These are phyloP conservation scores for Abrus pulchellus DNA, from an alignment of 306 rosid species.

Conservation along the genomic window DNA sequence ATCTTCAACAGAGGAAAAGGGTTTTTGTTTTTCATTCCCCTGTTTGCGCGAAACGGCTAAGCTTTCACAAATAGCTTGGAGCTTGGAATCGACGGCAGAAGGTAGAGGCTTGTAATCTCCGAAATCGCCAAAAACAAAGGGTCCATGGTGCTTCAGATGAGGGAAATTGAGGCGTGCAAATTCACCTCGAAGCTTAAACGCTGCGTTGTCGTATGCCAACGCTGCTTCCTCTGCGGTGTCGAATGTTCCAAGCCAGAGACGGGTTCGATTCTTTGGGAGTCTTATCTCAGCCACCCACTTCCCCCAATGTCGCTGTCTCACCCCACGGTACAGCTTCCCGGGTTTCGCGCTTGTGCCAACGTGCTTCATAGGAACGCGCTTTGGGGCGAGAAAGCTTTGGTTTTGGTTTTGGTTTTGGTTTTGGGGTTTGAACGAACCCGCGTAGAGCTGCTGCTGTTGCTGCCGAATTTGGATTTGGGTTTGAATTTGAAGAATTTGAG, in stretches of 20 bases:
- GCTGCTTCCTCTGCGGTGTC: slow-evolving; percentile 94
- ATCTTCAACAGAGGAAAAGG: slow-evolving; percentile 47
- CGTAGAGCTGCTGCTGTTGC: background rate
- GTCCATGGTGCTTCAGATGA: slow-evolving; percentile 61
- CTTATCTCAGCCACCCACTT: slow-evolving; percentile 98
- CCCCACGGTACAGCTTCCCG: slow-evolving; percentile 83
- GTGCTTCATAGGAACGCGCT: slow-evolving; percentile 73
- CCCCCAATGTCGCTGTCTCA: slow-evolving; percentile 95
- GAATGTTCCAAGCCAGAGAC: slow-evolving; percentile 98
- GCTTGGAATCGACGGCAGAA: slow-evolving; percentile 83
- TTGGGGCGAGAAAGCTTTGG: slow-evolving; percentile 54
- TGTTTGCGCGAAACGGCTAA: slow-evolving; percentile 60
- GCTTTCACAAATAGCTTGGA: slow-evolving; percentile 77
- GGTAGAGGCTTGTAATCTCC: slow-evolving; percentile 78
- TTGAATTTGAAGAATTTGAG: slow-evolving; percentile 84
- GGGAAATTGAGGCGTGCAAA: slow-evolving; percentile 89
- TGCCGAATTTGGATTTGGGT: slow-evolving; percentile 64
- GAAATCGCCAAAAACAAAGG: slow-evolving; percentile 59
- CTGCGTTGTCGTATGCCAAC: slow-evolving; percentile 87
- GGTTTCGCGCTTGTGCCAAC: slow-evolving; percentile 56
- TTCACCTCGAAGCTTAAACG: slow-evolving; percentile 89
- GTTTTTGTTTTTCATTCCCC: slow-evolving; percentile 46
- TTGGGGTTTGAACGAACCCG: no score
- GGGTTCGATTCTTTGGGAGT: slow-evolving; percentile 88
- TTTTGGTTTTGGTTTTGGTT: background rate